Percentiles rank a stretch among this genome's conserved stretches.
phyloP scores from a whole-genome alignment of 768 basidiomycete species.

The Paxillus ammoniavirescens region DNA sequence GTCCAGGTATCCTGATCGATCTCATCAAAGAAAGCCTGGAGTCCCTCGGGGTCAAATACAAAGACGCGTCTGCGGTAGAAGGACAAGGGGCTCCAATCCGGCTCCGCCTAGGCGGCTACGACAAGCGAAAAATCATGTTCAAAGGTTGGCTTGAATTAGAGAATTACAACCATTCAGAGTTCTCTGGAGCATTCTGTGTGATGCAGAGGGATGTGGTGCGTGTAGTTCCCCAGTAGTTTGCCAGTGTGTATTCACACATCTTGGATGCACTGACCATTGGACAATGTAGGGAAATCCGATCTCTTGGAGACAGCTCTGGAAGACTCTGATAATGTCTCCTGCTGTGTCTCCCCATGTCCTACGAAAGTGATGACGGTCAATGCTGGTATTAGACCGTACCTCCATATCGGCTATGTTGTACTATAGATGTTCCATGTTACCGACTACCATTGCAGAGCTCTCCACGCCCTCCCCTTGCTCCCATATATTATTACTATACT shows the following conservation, averaged over 20 bases:
- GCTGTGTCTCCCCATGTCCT: slow-evolving; percentile 59
- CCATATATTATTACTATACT: background rate
- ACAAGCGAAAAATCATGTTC: slow-evolving; percentile 59
- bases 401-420: background rate
- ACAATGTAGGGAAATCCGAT: slow-evolving; percentile 65
- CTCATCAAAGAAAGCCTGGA: slow-evolving; percentile 57
- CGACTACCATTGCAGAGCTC: no score
- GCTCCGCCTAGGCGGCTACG: slow-evolving; percentile 67
- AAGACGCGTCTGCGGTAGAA: slow-evolving; percentile 31
- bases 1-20: slow-evolving; percentile 49
- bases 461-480: no score
- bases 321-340: slow-evolving; percentile 50
- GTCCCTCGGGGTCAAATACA: slow-evolving; percentile 48
- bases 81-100: slow-evolving; percentile 25
- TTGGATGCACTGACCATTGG: background rate
- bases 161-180: slow-evolving; percentile 46
- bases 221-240: slow-evolving; percentile 9
- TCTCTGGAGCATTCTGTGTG: slow-evolving; percentile 61
- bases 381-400: background rate
- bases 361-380: slow-evolving; percentile 7
- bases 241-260: background rate
- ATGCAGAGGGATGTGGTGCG: slow-evolving; percentile 69
- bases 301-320: slow-evolving; percentile 79
- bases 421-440: no score
- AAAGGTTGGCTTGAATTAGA: slow-evolving; percentile 80